These are phyloP conservation scores for Xylaria sp. DNA, from an alignment of 2,329 filamentous ascomycete species.

Conservation along the genomic window DNA sequence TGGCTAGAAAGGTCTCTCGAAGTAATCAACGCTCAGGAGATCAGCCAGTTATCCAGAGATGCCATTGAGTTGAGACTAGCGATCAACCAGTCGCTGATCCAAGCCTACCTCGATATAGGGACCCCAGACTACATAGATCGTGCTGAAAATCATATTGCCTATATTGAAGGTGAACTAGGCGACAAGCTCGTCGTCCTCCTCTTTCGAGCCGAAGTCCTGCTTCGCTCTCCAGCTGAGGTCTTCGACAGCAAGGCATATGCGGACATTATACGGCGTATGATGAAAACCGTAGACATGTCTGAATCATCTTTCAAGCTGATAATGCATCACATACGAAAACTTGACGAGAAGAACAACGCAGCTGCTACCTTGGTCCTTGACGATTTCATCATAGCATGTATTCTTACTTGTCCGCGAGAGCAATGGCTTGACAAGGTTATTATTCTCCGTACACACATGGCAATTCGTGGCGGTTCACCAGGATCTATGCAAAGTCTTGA, in stretches of 20 bases:
- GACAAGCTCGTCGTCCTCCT: constrained; percentile 74
- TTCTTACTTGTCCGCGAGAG: constrained; percentile 61
- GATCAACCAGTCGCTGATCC: constrained; percentile 72
- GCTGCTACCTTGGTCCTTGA: constrained; percentile 67
- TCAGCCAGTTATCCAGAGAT: constrained; percentile 67
- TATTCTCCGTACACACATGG: constrained; percentile 76
- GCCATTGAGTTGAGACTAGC: constrained; percentile 72
- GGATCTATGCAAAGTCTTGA: constrained; percentile 47
- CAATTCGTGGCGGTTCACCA: constrained; percentile 56
- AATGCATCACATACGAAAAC: constrained; percentile 73
- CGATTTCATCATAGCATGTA: constrained; percentile 68
- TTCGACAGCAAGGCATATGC: constrained; percentile 63
- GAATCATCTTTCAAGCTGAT: constrained; percentile 73
- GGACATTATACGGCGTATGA: constrained; percentile 69
- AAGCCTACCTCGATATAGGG: constrained; percentile 62
- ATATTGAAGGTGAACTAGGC: constrained; percentile 71
- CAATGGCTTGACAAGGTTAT: constrained; percentile 76
- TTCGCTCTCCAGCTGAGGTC: constrained; percentile 56
- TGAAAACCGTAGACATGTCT: constrained; percentile 68
- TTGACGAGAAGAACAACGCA: constrained; percentile 65
- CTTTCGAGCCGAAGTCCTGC: constrained; percentile 75
- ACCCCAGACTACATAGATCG: constrained; percentile 58
- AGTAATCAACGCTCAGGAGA: constrained; percentile 65
- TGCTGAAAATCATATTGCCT: constrained; percentile 67
- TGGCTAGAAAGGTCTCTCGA: constrained; percentile 80